Percentiles rank a stretch among this genome's conserved stretches.
phyloP scores from a whole-genome alignment of 2,329 filamentous ascomycete genomes.

The Fusarium sp. region DNA sequence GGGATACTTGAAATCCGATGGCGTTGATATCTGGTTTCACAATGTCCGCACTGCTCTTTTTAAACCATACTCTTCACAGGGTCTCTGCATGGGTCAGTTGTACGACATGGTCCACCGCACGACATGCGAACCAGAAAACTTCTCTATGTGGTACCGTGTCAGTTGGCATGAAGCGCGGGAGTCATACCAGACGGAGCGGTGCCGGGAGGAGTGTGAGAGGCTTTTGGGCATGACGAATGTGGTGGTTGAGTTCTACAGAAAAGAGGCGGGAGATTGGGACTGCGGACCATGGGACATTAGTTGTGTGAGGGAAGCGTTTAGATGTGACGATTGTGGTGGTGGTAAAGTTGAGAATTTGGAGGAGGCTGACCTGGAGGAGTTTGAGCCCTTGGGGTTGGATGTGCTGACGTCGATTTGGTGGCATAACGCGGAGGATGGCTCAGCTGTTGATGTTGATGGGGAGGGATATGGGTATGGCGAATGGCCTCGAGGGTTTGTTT shows the following conservation, averaged over 20 bases:
- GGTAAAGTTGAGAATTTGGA: neutral
- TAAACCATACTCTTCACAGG: neutral
- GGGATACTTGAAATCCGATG: constrained; percentile 32
- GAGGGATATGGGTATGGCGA: constrained; percentile 15
- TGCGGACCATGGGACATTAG: constrained; percentile 25
- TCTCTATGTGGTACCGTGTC: constrained; percentile 22
- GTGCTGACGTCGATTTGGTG: constrained; percentile 17
- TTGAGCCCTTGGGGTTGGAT: constrained; percentile 19
- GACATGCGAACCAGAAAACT: constrained; percentile 15
- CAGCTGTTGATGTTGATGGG: constrained; percentile 21
- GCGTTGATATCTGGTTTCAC: constrained; percentile 25
- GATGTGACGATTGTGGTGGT: constrained; percentile 1
- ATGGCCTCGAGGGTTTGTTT: constrained; percentile 17
- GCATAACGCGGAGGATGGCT: constrained; percentile 17
- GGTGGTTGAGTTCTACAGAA: constrained; percentile 29
- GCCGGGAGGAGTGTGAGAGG: constrained; percentile 2
- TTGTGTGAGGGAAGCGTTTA: constrained; percentile 20
- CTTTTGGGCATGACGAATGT: constrained; percentile 21
- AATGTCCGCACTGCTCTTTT: constrained; percentile 12
- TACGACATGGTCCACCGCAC: constrained; percentile 34
- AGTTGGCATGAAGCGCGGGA: constrained; percentile 16
- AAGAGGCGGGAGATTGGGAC: constrained; percentile 3
- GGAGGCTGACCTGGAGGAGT: constrained; percentile 11
- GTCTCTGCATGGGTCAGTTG: constrained; percentile 38
- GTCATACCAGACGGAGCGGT: constrained; percentile 10